Percentiles rank a stretch among this genome's conserved stretches.
phyloP scores from a whole-genome alignment of 2,329 filamentous ascomycete species.

The Scytalidium lignicola region DNA sequence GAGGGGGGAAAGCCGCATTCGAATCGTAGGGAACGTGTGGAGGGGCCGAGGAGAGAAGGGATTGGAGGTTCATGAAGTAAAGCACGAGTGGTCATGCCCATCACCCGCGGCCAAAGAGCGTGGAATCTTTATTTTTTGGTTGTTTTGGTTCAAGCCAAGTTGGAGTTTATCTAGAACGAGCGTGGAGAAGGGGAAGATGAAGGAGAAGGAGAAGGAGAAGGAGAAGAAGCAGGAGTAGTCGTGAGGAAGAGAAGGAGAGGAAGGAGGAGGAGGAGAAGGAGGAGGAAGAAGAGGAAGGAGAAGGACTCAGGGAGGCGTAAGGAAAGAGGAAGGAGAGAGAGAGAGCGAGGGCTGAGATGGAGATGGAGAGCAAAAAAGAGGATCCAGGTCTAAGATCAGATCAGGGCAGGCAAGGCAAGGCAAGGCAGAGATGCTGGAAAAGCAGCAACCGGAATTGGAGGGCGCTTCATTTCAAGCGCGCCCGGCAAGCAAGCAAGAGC shows the following conservation, averaged over 20 bases:
- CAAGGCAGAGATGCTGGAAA: constrained; percentile 1
- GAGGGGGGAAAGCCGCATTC: neutral
- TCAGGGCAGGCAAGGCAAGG: constrained; percentile 1
- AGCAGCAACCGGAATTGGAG: constrained; percentile 1
- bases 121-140: neutral
- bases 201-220: neutral
- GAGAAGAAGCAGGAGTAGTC: neutral
- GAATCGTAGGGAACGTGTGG: constrained; percentile 12
- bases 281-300: neutral
- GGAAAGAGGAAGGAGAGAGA: constrained; percentile 8
- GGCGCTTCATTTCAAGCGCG: neutral
- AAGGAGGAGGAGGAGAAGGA: neutral
- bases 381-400: neutral
- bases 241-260: neutral
- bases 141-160: neutral
- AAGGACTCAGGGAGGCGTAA: neutral
- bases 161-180: constrained; percentile 5
- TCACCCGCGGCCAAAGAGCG: neutral
- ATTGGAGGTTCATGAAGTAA: neutral
- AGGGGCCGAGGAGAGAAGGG: constrained; percentile 2
- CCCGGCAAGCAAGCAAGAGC: neutral
- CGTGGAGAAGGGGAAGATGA: constrained; percentile 6
- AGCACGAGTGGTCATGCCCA: neutral
- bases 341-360: constrained; percentile 11
- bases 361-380: neutral